A percentile compares a stretch with the other conserved stretches of the same genome.
Evolutionary conservation across 129 eudicot species (phyloP).

Genomic region (Artemisia annua): DNA sequence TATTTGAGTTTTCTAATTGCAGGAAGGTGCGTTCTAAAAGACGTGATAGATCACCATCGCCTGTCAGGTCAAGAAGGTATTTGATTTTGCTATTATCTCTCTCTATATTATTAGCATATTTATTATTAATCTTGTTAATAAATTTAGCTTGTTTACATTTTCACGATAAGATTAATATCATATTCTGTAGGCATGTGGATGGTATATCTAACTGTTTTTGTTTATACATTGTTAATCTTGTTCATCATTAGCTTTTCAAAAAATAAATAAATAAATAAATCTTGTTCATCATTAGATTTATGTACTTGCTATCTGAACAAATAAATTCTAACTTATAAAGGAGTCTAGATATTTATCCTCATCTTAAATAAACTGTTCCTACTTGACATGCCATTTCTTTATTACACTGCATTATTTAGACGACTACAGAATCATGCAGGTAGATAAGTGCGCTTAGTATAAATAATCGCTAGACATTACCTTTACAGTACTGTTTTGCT

Average conservation of each 20-base stretch:
- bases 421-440: constrained; percentile 3
- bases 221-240: too few species aligned
- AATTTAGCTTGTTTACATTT: neutral
- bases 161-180: neutral
- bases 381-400: neutral
- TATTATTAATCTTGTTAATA: neutral
- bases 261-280: too few species aligned
- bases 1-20: constrained; percentile 31
- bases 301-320: constrained; percentile 8
- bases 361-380: constrained; percentile 8
- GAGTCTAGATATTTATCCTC: constrained; percentile 1
- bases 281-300: too few species aligned
- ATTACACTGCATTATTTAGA: constrained; percentile 3
- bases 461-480: neutral
- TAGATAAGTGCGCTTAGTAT: constrained; percentile 13
- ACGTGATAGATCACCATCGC: constrained; percentile 69
- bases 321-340: constrained; percentile 9
- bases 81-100: constrained; percentile 17
- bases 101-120: neutral
- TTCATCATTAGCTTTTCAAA: too few species aligned
- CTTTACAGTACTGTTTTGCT: neutral
- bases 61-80: constrained; percentile 91
- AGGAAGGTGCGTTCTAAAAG: constrained; percentile 67
- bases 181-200: neutral
- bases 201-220: constrained; percentile 2